phyloP scores from a whole-genome alignment of 2,329 filamentous ascomycete genomes.

The Alternaria triticina region DNA sequence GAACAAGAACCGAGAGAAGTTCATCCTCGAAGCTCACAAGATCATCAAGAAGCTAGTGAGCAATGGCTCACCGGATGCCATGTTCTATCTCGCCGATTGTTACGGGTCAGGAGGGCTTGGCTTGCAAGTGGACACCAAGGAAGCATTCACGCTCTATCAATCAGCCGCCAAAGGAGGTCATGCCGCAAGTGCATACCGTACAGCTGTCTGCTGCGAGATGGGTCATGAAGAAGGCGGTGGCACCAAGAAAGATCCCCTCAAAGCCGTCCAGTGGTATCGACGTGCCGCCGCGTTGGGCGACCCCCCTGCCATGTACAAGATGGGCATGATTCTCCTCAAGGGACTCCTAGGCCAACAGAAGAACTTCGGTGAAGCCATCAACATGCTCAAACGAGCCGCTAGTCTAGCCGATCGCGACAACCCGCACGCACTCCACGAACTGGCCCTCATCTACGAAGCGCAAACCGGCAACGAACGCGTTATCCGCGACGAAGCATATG shows the following conservation, averaged over 20 bases:
- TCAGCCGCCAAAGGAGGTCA: constrained; percentile 91
- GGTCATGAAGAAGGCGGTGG: constrained; percentile 93
- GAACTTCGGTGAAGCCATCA: constrained; percentile 84
- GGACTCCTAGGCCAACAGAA: constrained; percentile 85
- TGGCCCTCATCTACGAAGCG: constrained; percentile 70
- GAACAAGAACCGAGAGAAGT: constrained; percentile 76
- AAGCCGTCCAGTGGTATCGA: constrained; percentile 98
- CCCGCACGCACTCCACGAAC: constrained; percentile 91
- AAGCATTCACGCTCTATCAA: constrained; percentile 93
- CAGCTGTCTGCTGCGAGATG: constrained; percentile 96
- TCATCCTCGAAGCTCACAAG: constrained; percentile 85
- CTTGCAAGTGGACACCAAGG: constrained; percentile 81
- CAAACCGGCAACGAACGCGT: constrained; percentile 69
- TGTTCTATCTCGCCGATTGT: constrained; percentile 92
- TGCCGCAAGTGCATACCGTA: constrained; percentile 85
- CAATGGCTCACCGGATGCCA: constrained; percentile 78
- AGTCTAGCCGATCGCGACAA: constrained; percentile 88
- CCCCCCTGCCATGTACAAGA: constrained; percentile 95
- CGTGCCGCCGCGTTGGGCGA: constrained; percentile 89
- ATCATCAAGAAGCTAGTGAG: constrained; percentile 85
- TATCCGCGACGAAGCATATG: constrained; percentile 80
- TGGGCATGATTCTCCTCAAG: constrained; percentile 95
- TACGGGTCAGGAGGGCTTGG: constrained; percentile 83
- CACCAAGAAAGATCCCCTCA: constrained; percentile 86
- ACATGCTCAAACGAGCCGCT: constrained; percentile 91